These are phyloP conservation scores for Fusarium falciforme DNA, from an alignment of 2,329 filamentous ascomycete genomes.

Conservation along the genomic window DNA sequence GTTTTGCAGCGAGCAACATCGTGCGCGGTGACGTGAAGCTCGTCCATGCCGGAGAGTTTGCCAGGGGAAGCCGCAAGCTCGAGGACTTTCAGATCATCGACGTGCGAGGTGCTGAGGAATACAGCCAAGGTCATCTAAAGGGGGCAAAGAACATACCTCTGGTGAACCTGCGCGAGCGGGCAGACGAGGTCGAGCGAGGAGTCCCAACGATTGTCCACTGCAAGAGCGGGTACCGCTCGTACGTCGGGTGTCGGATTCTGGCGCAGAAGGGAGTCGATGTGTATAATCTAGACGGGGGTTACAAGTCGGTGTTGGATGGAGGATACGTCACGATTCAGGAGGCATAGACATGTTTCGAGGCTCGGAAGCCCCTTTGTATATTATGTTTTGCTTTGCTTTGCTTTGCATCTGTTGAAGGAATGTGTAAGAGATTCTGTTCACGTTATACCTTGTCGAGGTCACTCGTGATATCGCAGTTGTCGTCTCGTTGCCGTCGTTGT, in stretches of 20 bases:
- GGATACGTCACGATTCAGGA: slow-evolving; percentile 14
- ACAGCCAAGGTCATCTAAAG: neutral
- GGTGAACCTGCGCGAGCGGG: neutral
- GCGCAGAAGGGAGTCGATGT: neutral
- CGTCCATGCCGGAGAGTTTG: slow-evolving; percentile 9
- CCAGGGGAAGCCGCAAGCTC: neutral
- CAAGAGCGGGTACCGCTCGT: slow-evolving; percentile 5
- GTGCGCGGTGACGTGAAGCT: slow-evolving; percentile 14
- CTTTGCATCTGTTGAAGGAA: slow-evolving; percentile 28
- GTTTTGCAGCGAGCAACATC: slow-evolving; percentile 11
- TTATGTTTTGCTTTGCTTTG: slow-evolving; percentile 2
- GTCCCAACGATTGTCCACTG: neutral
- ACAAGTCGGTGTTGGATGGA: neutral
- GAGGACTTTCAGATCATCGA: slow-evolving; percentile 13
- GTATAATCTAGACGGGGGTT: neutral
- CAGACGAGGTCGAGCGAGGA: neutral
- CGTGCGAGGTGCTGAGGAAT: slow-evolving; percentile 7
- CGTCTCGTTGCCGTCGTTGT: neutral
- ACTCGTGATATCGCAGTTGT: neutral
- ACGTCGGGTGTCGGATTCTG: neutral
- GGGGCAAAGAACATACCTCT: slow-evolving; percentile 14
- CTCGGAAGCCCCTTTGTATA: slow-evolving; percentile 16
- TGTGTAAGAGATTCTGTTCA: slow-evolving; percentile 28
- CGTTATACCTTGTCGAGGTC: slow-evolving; percentile 5
- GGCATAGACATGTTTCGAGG: neutral